Base-by-base conservation (phyloP, 73 alveolate genomes). In the Effrenium voratum region DNA sequence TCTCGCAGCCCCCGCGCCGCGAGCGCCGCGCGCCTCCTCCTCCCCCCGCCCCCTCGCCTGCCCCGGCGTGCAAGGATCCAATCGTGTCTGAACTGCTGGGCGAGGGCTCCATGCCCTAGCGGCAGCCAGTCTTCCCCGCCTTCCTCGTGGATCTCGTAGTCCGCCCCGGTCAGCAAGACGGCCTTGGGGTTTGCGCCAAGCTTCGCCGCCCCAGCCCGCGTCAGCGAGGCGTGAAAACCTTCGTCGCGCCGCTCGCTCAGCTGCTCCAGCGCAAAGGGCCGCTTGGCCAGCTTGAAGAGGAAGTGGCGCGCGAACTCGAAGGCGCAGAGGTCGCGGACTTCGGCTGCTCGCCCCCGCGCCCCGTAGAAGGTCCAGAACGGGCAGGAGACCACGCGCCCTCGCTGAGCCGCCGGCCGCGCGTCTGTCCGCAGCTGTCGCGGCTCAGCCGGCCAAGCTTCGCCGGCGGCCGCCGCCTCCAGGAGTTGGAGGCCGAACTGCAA, bases 251-350 rank as follows among this genome's bases (percentile, higher is more conserved):
- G 49, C 24, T 15, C 10, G 46, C 34, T 32, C 6, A 32, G 83
- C 0, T 0, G 12, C 34, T 60, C 75, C 15, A 0, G 75, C 41
- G 30, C 30, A n/a, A n/a, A 60, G 26, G 83, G 83, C 32, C 34
- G 28, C 1, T 1, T 36, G 45, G 52, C 83, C 19, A 34, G 46
- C 12, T 34, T 30, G 49, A 13, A 32, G 83, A 32, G 83, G 49
- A 32, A 72, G 83, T 72, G 83, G 32, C 83, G 83, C 15, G 49
- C 83, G 49, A 72, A 72, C 83, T 72, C 83, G 49, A 12, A 72
- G 83, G 49, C 49, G 34, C 49, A 72, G 34, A 72, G 83, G 32
- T 30, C 30, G 13, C 22, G 49, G 34, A n/a, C 49, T 30, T 26
- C 49, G 1, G 83, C 49, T 0, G 6, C 46, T 2, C 50, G 12